Evolutionary conservation across 768 basidiomycete genomes (phyloP), one percentile per base, ranked within the genome.

Genomic region (Serendipita indica): DNA sequence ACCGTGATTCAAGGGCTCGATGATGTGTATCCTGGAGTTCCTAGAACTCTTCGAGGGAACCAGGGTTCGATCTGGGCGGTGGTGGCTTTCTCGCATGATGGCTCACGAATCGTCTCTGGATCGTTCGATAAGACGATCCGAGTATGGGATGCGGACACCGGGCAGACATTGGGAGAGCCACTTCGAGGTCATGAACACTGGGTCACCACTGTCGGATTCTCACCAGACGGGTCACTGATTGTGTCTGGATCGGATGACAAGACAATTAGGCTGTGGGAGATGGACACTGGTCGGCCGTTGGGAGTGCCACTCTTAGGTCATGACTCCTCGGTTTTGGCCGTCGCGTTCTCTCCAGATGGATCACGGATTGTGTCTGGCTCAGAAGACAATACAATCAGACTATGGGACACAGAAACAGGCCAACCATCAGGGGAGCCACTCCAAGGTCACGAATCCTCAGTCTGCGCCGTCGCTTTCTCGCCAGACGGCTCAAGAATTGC

Each of bases 61-160:
- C 35, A 37, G 35, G n/a, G 35, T n/a, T 10, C 10, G 35, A 10
- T 10, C 10, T n/a, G 10, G 35, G 35, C 35, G 10, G 67, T 66
- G 39, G 71, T 74, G 58, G 62, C 67, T 63, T 69, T 75, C 57
- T 72, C 70, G 14, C 72, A 72, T 30, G 16, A 27, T 27, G 49
- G 49, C 6, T 22, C 3, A 6, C 18, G 49, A 5, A 54, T 54
- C 28, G 22, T 54, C 49, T 54, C 6, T 32, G 49, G 49, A 6
- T 54, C 49, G 20, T 16, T 6, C 20, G 49, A 54, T 16, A 28
- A 4, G 3, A 54, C 49, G 3, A 54, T 54, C 5, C 18, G 49
- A 3, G 3, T 54, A 3, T 27, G 49, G 49, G 49, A 54, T 32
- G 49, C 49, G 20, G 49, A 54, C 16, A 54, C 49, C 20, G 49